A percentile compares a stretch with the other conserved stretches of the same genome.
Evolutionary conservation across 495 filamentous ascomycete genomes (phyloP).

Genomic region (Usnea hakonensis): DNA sequence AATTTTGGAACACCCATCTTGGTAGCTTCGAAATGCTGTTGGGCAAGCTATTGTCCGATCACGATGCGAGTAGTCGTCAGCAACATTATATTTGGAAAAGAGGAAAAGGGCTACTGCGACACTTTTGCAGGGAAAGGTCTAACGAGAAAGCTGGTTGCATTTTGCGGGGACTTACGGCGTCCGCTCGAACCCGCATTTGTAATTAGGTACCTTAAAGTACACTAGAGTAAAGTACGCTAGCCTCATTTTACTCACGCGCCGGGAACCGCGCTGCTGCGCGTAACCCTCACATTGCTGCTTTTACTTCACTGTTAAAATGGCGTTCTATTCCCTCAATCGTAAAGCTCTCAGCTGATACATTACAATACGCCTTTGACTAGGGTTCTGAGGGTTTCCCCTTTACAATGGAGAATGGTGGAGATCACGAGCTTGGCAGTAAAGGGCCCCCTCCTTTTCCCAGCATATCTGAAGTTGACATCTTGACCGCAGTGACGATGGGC

Average conservation of each 20-base stretch:
- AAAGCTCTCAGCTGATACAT: background rate
- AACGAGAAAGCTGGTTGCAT: background rate
- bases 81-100: background rate
- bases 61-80: conserved; percentile 1
- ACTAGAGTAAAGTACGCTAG: too few species aligned
- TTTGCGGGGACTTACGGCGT: background rate
- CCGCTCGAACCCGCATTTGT: too few species aligned
- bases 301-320: too few species aligned
- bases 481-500: conserved; percentile 35
- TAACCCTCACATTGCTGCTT: conserved; percentile 1
- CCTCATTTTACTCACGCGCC: too few species aligned
- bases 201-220: too few species aligned
- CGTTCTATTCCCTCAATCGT: too few species aligned
- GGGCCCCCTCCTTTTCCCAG: background rate
- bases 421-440: conserved; percentile 17
- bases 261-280: conserved; percentile 10
- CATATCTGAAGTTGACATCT: background rate
- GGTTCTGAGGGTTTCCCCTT: background rate
- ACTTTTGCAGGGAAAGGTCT: too few species aligned
- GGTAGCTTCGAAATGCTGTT: conserved; percentile 16
- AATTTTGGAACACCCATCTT: conserved; percentile 92
- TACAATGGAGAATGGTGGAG: conserved; percentile 19
- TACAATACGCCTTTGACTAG: background rate
- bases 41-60: conserved; percentile 14
- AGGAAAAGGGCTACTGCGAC: too few species aligned